phyloP scores from a whole-genome alignment of 768 basidiomycete genomes.

The Harrya chromipes region DNA sequence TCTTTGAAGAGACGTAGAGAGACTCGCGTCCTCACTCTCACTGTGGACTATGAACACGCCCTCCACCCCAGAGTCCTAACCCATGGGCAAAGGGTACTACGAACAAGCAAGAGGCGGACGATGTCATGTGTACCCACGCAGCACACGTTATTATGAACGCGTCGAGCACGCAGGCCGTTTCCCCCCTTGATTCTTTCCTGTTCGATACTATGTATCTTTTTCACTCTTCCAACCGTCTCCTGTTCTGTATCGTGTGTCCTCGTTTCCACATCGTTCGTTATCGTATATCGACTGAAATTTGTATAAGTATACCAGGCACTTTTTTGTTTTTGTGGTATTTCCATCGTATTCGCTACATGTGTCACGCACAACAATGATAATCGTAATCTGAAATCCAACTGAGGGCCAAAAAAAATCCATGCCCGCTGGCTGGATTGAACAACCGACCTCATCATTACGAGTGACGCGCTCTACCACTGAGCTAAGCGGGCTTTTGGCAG shows the following conservation, averaged over 20 bases:
- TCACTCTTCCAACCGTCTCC: not conserved
- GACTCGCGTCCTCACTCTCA: not conserved
- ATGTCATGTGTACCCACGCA: too few species aligned
- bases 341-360: too few species aligned
- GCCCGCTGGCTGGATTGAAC: constrained; percentile 41
- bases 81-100: constrained; percentile 6
- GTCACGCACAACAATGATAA: too few species aligned
- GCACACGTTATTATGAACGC: not conserved
- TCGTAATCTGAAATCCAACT: too few species aligned
- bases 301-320: constrained; percentile 20
- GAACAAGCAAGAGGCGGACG: too few species aligned
- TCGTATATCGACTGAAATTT: constrained; percentile 13
- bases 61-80: constrained; percentile 1
- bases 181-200: not conserved
- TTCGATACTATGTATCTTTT: constrained; percentile 9
- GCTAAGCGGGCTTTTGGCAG: constrained; percentile 27
- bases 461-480: constrained; percentile 40
- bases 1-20: constrained; percentile 25
- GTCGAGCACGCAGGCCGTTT: constrained; percentile 1
- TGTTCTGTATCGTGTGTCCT: too few species aligned
- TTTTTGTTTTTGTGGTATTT: not conserved
- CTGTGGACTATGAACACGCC: not conserved
- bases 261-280: not conserved
- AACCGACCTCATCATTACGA: constrained; percentile 37
- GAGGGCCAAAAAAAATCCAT: not conserved